These are phyloP conservation scores for Talaromyces atroroseus DNA, from an alignment of 2,329 filamentous ascomycete genomes.

Conservation along the genomic window DNA sequence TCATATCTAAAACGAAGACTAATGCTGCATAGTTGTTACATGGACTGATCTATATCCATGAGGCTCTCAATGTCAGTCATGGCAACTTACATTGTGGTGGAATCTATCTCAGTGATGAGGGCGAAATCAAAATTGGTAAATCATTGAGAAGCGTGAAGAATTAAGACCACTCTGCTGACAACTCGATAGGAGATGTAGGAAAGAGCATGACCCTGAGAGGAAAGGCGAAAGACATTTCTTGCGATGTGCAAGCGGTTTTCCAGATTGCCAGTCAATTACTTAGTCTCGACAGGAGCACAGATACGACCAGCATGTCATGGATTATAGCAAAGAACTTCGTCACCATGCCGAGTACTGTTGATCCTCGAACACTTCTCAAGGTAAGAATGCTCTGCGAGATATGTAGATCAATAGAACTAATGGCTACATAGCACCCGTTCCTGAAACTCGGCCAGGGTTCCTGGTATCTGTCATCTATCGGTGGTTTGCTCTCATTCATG, in stretches of 20 bases:
- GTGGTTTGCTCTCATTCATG: not conserved
- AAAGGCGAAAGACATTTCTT: not conserved
- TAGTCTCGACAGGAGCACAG: not conserved
- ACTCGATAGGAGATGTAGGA: not conserved
- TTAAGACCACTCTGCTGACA: not conserved
- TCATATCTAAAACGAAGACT: too few species aligned
- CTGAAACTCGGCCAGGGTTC: not conserved
- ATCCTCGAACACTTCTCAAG: not conserved
- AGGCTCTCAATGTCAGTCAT: not conserved
- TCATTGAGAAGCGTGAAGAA: not conserved
- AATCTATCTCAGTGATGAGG: not conserved
- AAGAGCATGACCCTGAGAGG: not conserved
- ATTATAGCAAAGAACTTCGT: not conserved
- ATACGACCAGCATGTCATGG: not conserved
- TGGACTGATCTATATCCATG: too few species aligned
- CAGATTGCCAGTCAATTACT: not conserved
- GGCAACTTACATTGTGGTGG: not conserved
- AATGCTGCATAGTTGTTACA: too few species aligned
- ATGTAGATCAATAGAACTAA: not conserved
- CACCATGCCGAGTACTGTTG: not conserved
- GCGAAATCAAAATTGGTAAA: not conserved
- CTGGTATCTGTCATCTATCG: not conserved
- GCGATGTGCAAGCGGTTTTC: not conserved
- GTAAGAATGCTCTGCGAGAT: too few species aligned
- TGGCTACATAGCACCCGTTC: not conserved